Evolutionary conservation across 331 rosid species (phyloP).

Genomic region (Spiraea crenata): DNA sequence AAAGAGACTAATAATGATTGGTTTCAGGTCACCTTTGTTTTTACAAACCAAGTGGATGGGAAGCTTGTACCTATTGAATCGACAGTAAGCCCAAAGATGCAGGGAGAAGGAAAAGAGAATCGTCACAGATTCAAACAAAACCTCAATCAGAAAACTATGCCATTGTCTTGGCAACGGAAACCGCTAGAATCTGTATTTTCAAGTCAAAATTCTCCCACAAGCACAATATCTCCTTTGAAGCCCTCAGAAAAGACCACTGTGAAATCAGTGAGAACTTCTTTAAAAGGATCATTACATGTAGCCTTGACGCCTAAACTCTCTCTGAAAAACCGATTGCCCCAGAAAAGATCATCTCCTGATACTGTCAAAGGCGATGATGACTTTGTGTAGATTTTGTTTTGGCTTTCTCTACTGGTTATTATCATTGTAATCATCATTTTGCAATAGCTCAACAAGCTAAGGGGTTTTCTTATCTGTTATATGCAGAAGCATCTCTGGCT

Average conservation of each 20-base stretch:
- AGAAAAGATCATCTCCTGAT: constrained; percentile 60
- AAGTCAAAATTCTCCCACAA: constrained; percentile 26
- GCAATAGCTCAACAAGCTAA: background rate
- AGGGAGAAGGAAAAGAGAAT: constrained; percentile 38
- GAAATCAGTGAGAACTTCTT: constrained; percentile 33
- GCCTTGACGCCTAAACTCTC: constrained; percentile 33
- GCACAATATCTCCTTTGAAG: constrained; percentile 29
- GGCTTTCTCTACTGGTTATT: background rate
- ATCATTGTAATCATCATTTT: background rate
- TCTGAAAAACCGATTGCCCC: constrained; percentile 51
- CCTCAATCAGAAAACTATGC: constrained; percentile 32
- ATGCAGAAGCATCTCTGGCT: background rate
- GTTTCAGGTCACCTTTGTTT: constrained; percentile 80
- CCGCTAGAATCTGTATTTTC: constrained; percentile 37
- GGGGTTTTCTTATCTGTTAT: too few species aligned
- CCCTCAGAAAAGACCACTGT: constrained; percentile 30
- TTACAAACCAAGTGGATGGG: constrained; percentile 92
- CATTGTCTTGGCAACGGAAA: constrained; percentile 38
- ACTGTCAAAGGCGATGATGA: constrained; percentile 29
- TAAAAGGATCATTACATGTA: constrained; percentile 32
- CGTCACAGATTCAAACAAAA: constrained; percentile 31
- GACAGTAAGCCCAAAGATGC: constrained; percentile 34
- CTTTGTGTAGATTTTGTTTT: constrained; percentile 26
- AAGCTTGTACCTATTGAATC: constrained; percentile 77
- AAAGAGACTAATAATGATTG: background rate